Evolutionary conservation across 257 asterid species (phyloP).

Genomic region (Henckelia pumila): DNA sequence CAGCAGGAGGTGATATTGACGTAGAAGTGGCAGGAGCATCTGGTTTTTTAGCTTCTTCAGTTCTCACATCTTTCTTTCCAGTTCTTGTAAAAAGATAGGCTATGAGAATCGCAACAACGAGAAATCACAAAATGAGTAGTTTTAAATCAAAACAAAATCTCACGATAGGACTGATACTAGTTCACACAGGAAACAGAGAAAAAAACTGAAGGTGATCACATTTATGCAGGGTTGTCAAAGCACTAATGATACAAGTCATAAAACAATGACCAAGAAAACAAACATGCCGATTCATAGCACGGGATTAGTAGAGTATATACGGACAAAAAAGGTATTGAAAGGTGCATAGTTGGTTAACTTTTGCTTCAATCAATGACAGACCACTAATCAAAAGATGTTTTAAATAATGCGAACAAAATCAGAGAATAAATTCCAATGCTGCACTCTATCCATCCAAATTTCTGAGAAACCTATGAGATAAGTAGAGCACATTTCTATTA

Average conservation of each 20-base stretch:
- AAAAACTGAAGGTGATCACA: neutral
- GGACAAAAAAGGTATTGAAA: neutral
- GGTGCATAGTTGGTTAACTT: neutral
- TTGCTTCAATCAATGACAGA: neutral
- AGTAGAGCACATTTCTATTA: neutral
- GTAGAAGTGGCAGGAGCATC: slow-evolving; percentile 34
- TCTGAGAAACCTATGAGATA: neutral
- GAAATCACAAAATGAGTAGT: neutral
- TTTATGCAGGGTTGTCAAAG: neutral
- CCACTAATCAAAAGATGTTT: neutral
- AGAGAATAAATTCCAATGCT: neutral
- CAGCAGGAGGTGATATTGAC: slow-evolving; percentile 29
- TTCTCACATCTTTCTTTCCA: slow-evolving; percentile 33
- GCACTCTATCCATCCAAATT: neutral
- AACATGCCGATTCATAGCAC: neutral
- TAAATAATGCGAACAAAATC: neutral
- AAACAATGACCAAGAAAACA: neutral
- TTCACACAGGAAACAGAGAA: neutral
- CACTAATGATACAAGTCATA: neutral
- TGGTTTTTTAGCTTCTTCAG: slow-evolving; percentile 34
- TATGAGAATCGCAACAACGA: slow-evolving; percentile 27
- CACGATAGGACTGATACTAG: neutral
- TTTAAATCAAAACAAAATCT: slow-evolving; percentile 2
- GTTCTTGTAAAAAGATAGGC: slow-evolving; percentile 68
- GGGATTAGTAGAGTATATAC: neutral